Base-by-base conservation (phyloP, 345 rosid genomes). In the Punica granatum region DNA sequence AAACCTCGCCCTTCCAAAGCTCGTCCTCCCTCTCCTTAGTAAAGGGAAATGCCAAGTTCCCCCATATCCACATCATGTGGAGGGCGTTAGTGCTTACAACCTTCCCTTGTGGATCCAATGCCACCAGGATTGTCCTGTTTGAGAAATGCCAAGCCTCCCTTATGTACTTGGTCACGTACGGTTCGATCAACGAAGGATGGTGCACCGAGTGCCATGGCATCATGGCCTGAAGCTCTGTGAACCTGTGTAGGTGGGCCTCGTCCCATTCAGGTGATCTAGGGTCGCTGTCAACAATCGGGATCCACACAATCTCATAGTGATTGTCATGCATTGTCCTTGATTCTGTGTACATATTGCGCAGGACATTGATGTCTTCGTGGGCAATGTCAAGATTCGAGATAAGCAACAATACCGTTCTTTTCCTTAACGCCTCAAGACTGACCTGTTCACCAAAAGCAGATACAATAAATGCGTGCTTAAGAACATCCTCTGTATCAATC, bases 301-400 rank as follows among this genome's bases (percentile, higher is more conserved):
- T 71, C 89, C 86, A 85, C 42, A 82, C 69, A n/a, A 82, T 63
- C 64, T 74, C 83, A 18, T 78, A 72, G 19, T 44, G 73, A 64
- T 2, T 9, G 34, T 64, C 76, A 0, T 19, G 34, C 60, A 48
- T 62, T 26, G 21, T 19, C 34, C 59, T 25, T 0, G 72, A 60
- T 0, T 76, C 82, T 34, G 9, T 42, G 73, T 80, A 80, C 59
- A 77, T 0, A 15, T 54, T 56, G n/a, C n/a, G 60, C 34, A 84
- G 72, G 31, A 69, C 58, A 0, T 28, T 0, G 12, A 82, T 73
- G 66, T 82, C 89, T 51, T 80, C 79, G 2, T 1, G 42, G 63
- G 78, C 49, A 28, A 77, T 71, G 41, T 82, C 83, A 4, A 80
- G 79, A 49, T 74, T 79, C 4, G 80, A 74, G 33, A 79, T 72